Base-by-base conservation (phyloP, 2,329 filamentous ascomycete genomes). In the Trichoderma aggressivum region DNA sequence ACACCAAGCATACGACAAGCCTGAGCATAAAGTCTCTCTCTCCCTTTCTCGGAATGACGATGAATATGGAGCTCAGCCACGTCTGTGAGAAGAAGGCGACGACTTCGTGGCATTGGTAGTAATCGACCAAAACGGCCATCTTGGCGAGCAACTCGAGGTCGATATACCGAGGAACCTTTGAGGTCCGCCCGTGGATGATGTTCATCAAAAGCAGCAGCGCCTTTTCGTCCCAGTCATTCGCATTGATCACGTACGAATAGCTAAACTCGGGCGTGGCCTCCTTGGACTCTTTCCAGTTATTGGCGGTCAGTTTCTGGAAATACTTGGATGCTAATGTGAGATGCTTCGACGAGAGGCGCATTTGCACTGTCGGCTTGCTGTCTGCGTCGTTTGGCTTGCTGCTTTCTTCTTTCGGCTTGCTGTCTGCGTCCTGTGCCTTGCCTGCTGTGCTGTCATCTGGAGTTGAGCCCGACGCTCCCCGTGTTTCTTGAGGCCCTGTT, bases 41-140 rank as follows among this genome's bases (percentile, higher is more conserved):
- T 2, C 43, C 43, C 43, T 50, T 12, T n/a, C 7, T 5, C 12
- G 60, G 34, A 47, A n/a, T 3, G n/a, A 3, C 4, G n/a, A 28
- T 14, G 1, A 0, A 10, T 14, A 64, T 7, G 3, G 16, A 28
- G 0, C 10, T 11, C 0, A 70, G 26, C 69, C 61, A 71, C 6
- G 55, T 30, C 3, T 43, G 21, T 2, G 39, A 79, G 58, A 83
- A 84, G 1, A 81, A 72, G 60, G 84, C 80, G 1, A 84, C 79
- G 0, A 80, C 80, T 56, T 85, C 83, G 7, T 79, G 74, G 73
- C 83, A 82, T 64, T 80, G 76, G 73, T 84, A 84, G 43, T 80
- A 81, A 70, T 85, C 81, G 3, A 84, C 80, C 11, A 86, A 75
- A 4, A 82, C 76, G 5, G 83, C 82, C 2, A 86, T 77, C 62